Evolutionary conservation across 768 basidiomycete species (phyloP).

Genomic region (Lyophyllum shimeji): DNA sequence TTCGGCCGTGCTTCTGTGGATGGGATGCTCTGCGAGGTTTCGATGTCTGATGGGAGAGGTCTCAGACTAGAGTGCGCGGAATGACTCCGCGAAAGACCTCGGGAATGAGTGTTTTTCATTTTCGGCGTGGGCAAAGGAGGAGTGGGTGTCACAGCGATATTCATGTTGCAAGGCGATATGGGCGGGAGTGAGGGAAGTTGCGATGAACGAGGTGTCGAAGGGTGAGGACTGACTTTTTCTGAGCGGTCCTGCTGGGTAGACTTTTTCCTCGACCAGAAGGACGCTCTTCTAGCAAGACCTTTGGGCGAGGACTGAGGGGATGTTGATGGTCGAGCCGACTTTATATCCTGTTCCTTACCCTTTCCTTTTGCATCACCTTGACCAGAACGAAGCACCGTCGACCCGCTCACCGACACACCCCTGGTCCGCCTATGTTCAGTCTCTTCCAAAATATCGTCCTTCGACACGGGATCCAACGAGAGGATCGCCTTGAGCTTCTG

Average conservation of each 20-base stretch:
- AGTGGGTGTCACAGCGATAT: constrained; percentile 26
- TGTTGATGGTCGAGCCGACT: constrained; percentile 7
- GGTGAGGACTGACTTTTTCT: neutral
- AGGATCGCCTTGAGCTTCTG: constrained; percentile 34
- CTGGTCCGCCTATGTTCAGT: constrained; percentile 36
- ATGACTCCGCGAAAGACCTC: constrained; percentile 43
- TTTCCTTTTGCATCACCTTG: constrained; percentile 43
- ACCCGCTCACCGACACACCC: constrained; percentile 57
- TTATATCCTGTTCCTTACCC: constrained; percentile 36
- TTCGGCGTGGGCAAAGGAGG: constrained; percentile 33
- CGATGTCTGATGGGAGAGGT: constrained; percentile 11
- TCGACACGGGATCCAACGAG: constrained; percentile 18
- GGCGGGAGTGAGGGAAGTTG: constrained; percentile 29
- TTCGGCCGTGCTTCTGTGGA: neutral
- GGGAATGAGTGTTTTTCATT: constrained; percentile 15
- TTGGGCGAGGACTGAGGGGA: constrained; percentile 32
- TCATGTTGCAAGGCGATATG: constrained; percentile 25
- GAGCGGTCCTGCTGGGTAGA: constrained; percentile 19
- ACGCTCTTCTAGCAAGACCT: constrained; percentile 53
- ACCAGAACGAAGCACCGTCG: constrained; percentile 36
- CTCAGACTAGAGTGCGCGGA: constrained; percentile 26
- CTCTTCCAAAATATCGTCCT: constrained; percentile 11
- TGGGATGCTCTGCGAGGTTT: neutral
- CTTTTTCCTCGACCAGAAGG: constrained; percentile 67
- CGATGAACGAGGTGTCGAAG: constrained; percentile 14